These are phyloP conservation scores for Pleurotus cornucopiae DNA, from an alignment of 768 basidiomycete genomes.

Conservation along the genomic window DNA sequence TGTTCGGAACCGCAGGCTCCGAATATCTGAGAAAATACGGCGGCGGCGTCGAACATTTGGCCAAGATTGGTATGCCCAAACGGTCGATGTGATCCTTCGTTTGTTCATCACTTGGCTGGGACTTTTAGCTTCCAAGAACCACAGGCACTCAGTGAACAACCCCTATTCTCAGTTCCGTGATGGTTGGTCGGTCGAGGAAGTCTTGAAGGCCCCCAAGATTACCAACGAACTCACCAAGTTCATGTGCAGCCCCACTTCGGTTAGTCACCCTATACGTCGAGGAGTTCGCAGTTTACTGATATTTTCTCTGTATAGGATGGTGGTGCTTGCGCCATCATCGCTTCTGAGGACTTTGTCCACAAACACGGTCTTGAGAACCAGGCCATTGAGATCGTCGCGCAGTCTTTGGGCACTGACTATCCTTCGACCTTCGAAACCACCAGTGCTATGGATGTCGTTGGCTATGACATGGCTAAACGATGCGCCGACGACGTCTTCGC, in stretches of 20 bases:
- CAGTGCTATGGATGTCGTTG: slow-evolving; percentile 80
- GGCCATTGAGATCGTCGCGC: slow-evolving; percentile 77
- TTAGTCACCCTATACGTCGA: slow-evolving; percentile 19
- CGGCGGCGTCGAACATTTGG: slow-evolving; percentile 60
- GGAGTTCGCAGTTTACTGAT: neutral
- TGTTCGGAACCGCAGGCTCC: slow-evolving; percentile 71
- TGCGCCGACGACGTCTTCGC: slow-evolving; percentile 67
- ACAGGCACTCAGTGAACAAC: slow-evolving; percentile 76
- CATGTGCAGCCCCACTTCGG: slow-evolving; percentile 87
- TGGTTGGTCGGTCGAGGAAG: slow-evolving; percentile 71
- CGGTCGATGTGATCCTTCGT: too few relatives aligned
- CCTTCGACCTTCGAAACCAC: slow-evolving; percentile 58
- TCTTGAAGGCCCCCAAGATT: slow-evolving; percentile 63
- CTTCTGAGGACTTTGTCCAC: slow-evolving; percentile 76
- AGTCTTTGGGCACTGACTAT: slow-evolving; percentile 63
- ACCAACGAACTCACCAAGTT: slow-evolving; percentile 72
- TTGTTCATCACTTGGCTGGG: too few relatives aligned
- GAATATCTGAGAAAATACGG: slow-evolving; percentile 80
- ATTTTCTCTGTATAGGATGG: slow-evolving; percentile 46
- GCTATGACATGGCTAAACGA: slow-evolving; percentile 69
- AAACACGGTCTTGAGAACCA: slow-evolving; percentile 74
- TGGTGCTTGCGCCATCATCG: slow-evolving; percentile 73
- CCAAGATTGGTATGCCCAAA: slow-evolving; percentile 60
- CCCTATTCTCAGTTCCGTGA: slow-evolving; percentile 84
- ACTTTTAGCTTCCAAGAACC: slow-evolving; percentile 71